phyloP scores from a whole-genome alignment of 2,329 filamentous ascomycete species.

The Pseudogymnoascus sp. region DNA sequence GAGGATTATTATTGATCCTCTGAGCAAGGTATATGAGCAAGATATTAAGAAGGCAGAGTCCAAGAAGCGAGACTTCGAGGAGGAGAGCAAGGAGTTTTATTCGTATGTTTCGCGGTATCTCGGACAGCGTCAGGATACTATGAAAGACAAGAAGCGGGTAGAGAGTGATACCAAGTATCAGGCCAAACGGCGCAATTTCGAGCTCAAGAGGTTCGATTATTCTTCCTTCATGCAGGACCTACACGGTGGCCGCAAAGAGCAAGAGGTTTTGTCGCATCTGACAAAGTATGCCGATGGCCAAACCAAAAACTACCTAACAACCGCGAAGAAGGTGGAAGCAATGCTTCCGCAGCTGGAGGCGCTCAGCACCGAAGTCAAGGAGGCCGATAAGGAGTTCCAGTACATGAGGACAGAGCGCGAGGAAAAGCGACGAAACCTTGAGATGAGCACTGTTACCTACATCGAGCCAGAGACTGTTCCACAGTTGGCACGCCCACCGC shows the following conservation, averaged over 20 bases:
- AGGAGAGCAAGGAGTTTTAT: conserved; percentile 98
- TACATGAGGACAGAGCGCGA: conserved; percentile 91
- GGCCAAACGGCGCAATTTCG: conserved; percentile 84
- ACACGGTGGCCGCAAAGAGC: conserved; percentile 97
- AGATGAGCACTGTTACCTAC: conserved; percentile 74
- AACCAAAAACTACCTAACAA: conserved; percentile 69
- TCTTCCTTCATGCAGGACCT: conserved; percentile 98
- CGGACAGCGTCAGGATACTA: conserved; percentile 88
- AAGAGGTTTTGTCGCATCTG: conserved; percentile 88
- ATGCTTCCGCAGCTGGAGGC: conserved; percentile 86
- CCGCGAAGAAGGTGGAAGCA: conserved; percentile 78
- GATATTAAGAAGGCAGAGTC: conserved; percentile 97
- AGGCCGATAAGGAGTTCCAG: conserved; percentile 94
- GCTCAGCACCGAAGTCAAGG: conserved; percentile 76
- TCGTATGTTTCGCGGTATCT: conserved; percentile 89
- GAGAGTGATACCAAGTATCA: conserved; percentile 97
- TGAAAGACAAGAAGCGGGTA: conserved; percentile 93
- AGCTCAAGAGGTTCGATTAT: conserved; percentile 96
- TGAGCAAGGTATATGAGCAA: conserved; percentile 81
- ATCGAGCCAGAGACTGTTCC: conserved; percentile 57
- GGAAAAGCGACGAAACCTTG: conserved; percentile 80
- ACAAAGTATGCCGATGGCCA: conserved; percentile 92
- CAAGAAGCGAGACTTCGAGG: conserved; percentile 96
- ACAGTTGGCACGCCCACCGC: conserved; percentile 28
- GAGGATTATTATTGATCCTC: conserved; percentile 87